Evolutionary conservation across 2,329 filamentous ascomycete genomes (phyloP).

Genomic region (Trichoderma simmonsii): DNA sequence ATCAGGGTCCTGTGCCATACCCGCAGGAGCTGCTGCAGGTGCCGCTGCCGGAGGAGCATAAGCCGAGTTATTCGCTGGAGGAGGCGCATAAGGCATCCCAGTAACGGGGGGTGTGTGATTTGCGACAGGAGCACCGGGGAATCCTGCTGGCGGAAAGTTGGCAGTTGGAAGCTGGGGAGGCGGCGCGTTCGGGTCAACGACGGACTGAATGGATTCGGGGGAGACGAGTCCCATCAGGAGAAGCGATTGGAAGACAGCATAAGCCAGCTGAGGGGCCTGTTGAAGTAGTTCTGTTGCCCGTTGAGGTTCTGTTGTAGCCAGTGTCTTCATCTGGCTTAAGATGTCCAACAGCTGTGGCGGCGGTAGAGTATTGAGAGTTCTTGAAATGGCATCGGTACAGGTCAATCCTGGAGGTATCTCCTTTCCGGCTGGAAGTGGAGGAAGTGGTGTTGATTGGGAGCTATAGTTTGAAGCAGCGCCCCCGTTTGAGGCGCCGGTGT

Average conservation of each 20-base stretch:
- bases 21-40: constrained; percentile 34
- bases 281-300: constrained; percentile 83
- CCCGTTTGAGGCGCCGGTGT: constrained; percentile 33
- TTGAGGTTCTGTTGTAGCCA: constrained; percentile 76
- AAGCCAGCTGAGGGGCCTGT: constrained; percentile 87
- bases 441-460: constrained; percentile 54
- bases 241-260: constrained; percentile 91
- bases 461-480: constrained; percentile 31
- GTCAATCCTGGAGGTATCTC: constrained; percentile 80
- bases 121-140: constrained; percentile 33
- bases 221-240: constrained; percentile 92
- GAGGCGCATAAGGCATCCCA: constrained; percentile 45
- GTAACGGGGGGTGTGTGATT: constrained; percentile 50
- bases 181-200: constrained; percentile 62
- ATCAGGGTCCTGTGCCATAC: constrained; percentile 56
- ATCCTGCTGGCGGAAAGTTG: constrained; percentile 37
- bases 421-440: constrained; percentile 78
- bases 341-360: constrained; percentile 89
- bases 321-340: constrained; percentile 86
- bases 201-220: constrained; percentile 73
- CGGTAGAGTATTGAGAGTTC: constrained; percentile 81
- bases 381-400: constrained; percentile 86
- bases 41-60: constrained; percentile 36
- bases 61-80: constrained; percentile 34
- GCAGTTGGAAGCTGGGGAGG: constrained; percentile 31